A percentile compares a stretch with the other conserved stretches of the same genome.
phyloP scores from a whole-genome alignment of 331 rosid genomes.

The Stylosanthes scabra region DNA sequence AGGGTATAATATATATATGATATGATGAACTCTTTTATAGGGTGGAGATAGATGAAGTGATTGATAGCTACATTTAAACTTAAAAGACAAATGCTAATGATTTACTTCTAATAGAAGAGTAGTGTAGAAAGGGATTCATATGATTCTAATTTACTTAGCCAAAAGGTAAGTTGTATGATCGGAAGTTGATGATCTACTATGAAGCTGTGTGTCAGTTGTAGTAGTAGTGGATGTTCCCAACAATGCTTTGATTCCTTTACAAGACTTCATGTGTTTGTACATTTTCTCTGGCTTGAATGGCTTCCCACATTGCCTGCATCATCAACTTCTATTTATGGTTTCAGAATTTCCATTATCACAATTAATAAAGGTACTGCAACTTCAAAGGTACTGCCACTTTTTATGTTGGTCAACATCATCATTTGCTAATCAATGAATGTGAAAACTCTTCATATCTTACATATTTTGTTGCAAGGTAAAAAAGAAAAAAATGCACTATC shows the following conservation, averaged over 20 bases:
- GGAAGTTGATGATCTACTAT: constrained; percentile 41
- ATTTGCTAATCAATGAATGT: constrained; percentile 30
- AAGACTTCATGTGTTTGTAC: constrained; percentile 83
- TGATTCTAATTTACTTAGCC: constrained; percentile 47
- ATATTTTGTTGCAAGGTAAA: background rate
- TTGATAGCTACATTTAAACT: constrained; percentile 29
- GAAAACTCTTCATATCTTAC: constrained; percentile 7
- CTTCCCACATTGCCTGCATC: constrained; percentile 90
- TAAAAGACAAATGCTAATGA: constrained; percentile 15
- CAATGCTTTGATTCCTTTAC: constrained; percentile 68
- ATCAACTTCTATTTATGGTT: constrained; percentile 26
- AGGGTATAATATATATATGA: constrained; percentile 16
- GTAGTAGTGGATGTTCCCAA: constrained; percentile 37
- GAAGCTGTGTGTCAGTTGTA: constrained; percentile 30
- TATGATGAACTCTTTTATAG: background rate
- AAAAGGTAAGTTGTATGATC: constrained; percentile 42
- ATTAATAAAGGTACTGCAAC: no score
- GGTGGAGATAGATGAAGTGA: constrained; percentile 7
- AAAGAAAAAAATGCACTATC: background rate
- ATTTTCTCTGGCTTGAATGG: constrained; percentile 82
- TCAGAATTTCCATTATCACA: background rate
- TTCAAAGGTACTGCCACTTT: no score
- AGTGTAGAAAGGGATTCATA: constrained; percentile 7
- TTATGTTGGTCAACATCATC: constrained; percentile 42
- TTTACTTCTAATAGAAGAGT: background rate